Base-by-base conservation (phyloP, 495 filamentous ascomycete genomes). In the Penicillium macrosclerotiorum region DNA sequence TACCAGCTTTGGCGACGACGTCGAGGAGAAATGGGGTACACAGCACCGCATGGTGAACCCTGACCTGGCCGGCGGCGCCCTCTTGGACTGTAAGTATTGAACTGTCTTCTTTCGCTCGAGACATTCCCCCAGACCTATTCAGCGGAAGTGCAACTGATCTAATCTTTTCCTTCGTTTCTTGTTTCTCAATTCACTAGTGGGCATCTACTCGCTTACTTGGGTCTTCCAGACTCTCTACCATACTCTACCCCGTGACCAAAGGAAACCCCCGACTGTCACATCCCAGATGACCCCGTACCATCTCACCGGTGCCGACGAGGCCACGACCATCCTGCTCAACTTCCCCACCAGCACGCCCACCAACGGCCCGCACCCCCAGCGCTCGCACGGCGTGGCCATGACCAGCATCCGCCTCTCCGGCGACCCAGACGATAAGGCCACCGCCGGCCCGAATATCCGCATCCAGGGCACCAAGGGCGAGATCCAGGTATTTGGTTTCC, bases 221-320 rank as follows among this genome's bases (percentile, higher is more conserved):
- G 76, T 93, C 45, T 95, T 93, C 80, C 90, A 95, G 68, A 84
- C 83, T 38, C 77, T 96, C 29, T 96, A 96, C 62, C 86, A 91
- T 63, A 75, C 81, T 20, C 80, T 89, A 25, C 83, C 86, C 5
- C 61, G 64, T n/a, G 53, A 64, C 0, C 55, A 74, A 41, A 74
- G 79, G 13, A 68, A 74, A 50, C 43, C 75, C 4, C 85, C 85
- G 1, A 74, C 58, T n/a, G 71, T 82, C 17, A 71, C 71, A 56
- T 67, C 80, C 0, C 74, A 86, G 35, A 82, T 96, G 37, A 81
- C 84, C 48, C 86, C 85, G 45, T 92, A 93, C 69, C 72, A 79
- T 44, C 61, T 73, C 43, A 95, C 90, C 0, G 91, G 91, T 13
- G 87, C 82, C 8, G 92, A 96, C 62, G 87, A 90, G 65, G 76